Base-by-base conservation (phyloP, 768 basidiomycete genomes). In the Neoboletus brunneissimus region DNA sequence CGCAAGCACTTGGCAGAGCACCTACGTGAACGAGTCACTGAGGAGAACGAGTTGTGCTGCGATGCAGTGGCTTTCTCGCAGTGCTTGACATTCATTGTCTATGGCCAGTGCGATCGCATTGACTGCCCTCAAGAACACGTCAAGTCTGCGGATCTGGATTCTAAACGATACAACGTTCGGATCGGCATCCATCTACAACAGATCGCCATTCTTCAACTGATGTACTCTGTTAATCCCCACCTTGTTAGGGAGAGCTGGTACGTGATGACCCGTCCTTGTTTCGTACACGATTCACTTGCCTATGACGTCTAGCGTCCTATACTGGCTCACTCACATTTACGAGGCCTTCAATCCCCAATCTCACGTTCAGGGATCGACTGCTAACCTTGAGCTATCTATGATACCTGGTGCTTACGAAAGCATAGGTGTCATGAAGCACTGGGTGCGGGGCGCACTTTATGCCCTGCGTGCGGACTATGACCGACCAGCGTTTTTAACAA, bases 181-280 rank as follows among this genome's bases (percentile, higher is more conserved):
- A 64, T 82, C 11, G 67, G 74, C 10, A 64, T 81, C n/a, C 76
- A 80, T 59, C 55, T 86, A 2, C 76, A 77, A 45, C 81, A 84
- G 48, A 77, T 85, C 2, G 60, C 74, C 46, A 80, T 85, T 18
- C 70, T 78, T 35, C 73, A 80, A 35, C 61, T 42, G 4, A 56
- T 65, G 53, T 65, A 62, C 23, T 65, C 60, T 3, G 25, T 25
- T 5, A 25, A 25, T 25, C 5, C 25, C 3, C 25, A 25, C 25
- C 25, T 25, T 25, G 25, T 25, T 25, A 25, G 25, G 5, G 25
- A 3, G 25, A 25, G 25, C 25, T 25, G 25, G 25, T 25, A 25
- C 5, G 25, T 5, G 25, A 25, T 25, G 25, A 25, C 5, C 25
- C 25, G 25, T 25, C 25, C 25, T 5, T 25, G 25, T 25, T 25